phyloP scores from a whole-genome alignment of 2,329 filamentous ascomycete species.

The Botrytis aclada region DNA sequence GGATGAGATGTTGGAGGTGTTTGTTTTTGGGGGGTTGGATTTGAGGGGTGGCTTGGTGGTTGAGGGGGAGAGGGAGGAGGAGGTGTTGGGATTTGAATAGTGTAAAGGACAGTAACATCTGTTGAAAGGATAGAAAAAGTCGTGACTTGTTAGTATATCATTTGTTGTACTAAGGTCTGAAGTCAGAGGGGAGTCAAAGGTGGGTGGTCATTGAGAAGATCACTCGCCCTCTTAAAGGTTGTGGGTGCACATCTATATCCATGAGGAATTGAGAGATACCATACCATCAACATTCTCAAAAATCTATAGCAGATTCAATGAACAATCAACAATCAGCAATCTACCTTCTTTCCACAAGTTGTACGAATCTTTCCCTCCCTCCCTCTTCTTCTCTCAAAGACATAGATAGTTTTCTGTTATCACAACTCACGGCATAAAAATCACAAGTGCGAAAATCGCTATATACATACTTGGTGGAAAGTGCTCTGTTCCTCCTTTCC shows the following conservation, averaged over 20 bases:
- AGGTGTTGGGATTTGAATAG: not conserved
- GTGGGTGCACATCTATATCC: not conserved
- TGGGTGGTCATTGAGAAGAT: not conserved
- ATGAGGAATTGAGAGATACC: not conserved
- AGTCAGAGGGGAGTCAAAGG: not conserved
- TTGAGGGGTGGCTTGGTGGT: no score
- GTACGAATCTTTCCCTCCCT: not conserved
- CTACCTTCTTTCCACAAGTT: no score
- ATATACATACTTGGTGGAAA: no score
- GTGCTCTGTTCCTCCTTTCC: no score
- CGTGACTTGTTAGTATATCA: no score
- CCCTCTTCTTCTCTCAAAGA: not conserved
- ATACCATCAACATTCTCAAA: not conserved
- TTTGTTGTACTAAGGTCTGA: no score
- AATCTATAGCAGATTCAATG: not conserved
- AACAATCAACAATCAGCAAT: no score
- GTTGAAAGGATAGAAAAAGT: not conserved
- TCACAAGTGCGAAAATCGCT: no score
- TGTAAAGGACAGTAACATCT: not conserved
- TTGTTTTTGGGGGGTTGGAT: no score
- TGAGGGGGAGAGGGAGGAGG: no score
- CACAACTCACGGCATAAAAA: no score
- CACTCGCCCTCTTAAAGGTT: not conserved
- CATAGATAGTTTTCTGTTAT: rapidly evolving
- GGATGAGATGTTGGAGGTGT: not conserved